Evolutionary conservation across 2,329 filamentous ascomycete species (phyloP).

Genomic region (Verticillium klebahnii): DNA sequence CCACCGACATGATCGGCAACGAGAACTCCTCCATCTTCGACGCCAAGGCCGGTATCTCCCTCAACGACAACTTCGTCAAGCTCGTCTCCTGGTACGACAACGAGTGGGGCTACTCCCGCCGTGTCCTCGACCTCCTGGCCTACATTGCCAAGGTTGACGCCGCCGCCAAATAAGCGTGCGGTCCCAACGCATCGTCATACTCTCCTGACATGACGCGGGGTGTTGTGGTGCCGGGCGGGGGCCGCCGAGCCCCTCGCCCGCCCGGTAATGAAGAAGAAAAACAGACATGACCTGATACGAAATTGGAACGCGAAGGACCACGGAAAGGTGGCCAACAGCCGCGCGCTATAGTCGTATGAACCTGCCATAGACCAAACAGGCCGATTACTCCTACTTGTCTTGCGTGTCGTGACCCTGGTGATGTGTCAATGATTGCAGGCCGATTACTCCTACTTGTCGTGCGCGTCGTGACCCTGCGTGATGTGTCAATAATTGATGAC

Average conservation of each 20-base stretch:
- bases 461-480: not conserved
- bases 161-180: constrained; percentile 39
- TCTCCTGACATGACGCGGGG: not conserved
- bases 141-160: constrained; percentile 77
- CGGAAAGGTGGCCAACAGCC: not conserved
- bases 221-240: not conserved
- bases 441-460: not conserved
- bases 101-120: constrained; percentile 99
- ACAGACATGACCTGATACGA: constrained; percentile 3
- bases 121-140: constrained; percentile 76
- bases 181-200: not conserved
- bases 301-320: constrained; percentile 1
- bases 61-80: constrained; percentile 99
- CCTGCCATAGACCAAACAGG: not conserved
- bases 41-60: constrained; percentile 96
- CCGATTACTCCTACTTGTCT: not conserved
- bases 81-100: constrained; percentile 98
- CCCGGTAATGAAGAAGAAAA: constrained; percentile 12
- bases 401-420: not conserved
- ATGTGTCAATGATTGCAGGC: not conserved
- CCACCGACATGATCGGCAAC: constrained; percentile 90
- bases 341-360: not conserved
- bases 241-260: not conserved
- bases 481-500: not conserved
- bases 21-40: constrained; percentile 96